Conservation (phyloP, 345 rosid genomes). For the Gossypium ekmanianum region DNA sequence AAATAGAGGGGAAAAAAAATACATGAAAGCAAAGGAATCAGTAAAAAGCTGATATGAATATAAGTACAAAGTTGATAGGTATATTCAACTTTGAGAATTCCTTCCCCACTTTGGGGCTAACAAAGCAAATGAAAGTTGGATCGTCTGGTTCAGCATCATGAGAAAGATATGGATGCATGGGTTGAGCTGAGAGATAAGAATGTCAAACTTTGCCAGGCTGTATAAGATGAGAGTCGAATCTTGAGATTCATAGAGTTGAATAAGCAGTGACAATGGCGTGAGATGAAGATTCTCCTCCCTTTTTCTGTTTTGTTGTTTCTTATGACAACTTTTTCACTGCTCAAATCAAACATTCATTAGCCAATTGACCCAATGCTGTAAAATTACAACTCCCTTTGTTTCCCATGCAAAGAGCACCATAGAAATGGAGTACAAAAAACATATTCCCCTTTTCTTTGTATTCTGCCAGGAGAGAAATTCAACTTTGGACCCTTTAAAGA, state of each 20-base stretch:
- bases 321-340: background rate
- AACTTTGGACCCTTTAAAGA: too few species aligned
- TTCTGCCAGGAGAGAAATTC: too few species aligned
- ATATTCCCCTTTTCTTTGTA: too few species aligned
- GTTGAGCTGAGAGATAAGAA: constrained; percentile 4
- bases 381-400: background rate
- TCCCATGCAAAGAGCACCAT: too few species aligned
- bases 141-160: too few species aligned
- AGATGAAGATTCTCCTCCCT: constrained; percentile 23
- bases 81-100: background rate
- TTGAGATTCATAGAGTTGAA: background rate
- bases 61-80: background rate
- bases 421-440: too few species aligned
- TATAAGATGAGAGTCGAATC: constrained; percentile 7
- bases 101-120: constrained; percentile 1
- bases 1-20: background rate
- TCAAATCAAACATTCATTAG: background rate
- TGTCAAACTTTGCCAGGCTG: constrained; percentile 23
- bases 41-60: background rate
- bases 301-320: background rate
- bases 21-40: background rate
- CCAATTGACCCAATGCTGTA: background rate
- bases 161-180: too few species aligned
- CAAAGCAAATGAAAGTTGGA: too few species aligned
- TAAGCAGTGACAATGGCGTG: background rate